Conservation (phyloP, 2,329 filamentous ascomycete genomes). For the Teratosphaeria viscida region DNA sequence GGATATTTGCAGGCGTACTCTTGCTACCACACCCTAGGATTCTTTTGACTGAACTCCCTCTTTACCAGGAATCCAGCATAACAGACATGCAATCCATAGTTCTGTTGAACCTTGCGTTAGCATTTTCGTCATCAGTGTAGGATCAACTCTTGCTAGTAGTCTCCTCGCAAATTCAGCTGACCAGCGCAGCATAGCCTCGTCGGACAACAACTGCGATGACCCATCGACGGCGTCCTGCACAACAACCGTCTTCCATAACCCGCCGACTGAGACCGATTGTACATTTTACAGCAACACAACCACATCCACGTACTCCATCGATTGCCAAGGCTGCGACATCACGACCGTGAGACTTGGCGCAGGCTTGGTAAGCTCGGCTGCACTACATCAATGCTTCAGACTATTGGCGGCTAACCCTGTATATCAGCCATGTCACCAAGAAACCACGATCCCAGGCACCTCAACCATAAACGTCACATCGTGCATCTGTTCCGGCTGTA, state of each 20-base stretch:
- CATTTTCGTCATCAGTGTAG: neutral
- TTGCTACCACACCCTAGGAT: neutral
- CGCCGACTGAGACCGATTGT: neutral
- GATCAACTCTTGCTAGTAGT: neutral
- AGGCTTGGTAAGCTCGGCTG: neutral
- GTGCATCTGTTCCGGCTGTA: neutral
- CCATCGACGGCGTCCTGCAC: neutral
- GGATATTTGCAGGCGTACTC: neutral
- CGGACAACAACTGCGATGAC: neutral
- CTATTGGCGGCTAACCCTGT: neutral
- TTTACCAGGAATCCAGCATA: neutral
- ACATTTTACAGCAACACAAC: neutral
- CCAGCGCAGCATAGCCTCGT: neutral
- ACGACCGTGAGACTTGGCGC: conserved; percentile 1
- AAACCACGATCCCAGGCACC: neutral
- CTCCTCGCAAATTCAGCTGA: neutral
- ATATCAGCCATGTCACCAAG: neutral
- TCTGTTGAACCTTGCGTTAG: neutral
- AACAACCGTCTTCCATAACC: neutral
- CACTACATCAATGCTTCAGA: neutral
- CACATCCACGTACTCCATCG: conserved; percentile 2
- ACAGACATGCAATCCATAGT: neutral
- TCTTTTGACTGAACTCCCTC: neutral
- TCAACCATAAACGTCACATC: neutral
- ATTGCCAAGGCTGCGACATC: conserved; percentile 3